Percentiles rank a stretch among this genome's conserved stretches.
Conservation (phyloP, 257 asterid genomes). For the Solanum rostratum region DNA sequence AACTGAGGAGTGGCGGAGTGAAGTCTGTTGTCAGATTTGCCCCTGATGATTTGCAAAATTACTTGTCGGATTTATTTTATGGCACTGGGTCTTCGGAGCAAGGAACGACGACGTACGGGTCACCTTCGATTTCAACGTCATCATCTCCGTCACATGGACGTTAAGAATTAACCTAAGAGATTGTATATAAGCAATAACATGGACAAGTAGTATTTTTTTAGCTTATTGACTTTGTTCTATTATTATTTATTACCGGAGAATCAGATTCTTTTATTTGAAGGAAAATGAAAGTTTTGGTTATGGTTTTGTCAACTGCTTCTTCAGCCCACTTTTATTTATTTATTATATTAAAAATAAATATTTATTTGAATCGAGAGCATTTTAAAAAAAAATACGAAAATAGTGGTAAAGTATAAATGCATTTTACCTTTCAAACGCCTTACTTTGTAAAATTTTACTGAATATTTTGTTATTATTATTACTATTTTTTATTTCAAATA, state of each 20-base stretch:
- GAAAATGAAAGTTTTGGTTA: background rate
- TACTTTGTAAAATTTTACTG: too few relatives aligned
- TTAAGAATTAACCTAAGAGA: conserved; percentile 1
- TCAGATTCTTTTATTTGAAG: background rate
- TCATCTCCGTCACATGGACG: conserved; percentile 16
- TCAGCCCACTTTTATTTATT: too few relatives aligned
- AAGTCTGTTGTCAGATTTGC: conserved; percentile 51
- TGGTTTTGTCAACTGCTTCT: background rate
- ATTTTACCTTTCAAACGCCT: too few relatives aligned
- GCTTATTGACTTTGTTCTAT: too few relatives aligned
- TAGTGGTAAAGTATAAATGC: too few relatives aligned
- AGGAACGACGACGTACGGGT: conserved; percentile 10
- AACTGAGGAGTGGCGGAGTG: conserved; percentile 1
- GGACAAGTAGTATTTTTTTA: too few relatives aligned
- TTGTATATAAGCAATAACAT: background rate
- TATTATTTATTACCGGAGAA: background rate
- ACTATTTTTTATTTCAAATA: too few relatives aligned
- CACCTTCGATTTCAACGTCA: background rate
- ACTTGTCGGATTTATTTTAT: conserved; percentile 51
- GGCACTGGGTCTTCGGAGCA: conserved; percentile 4
- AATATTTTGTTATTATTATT: too few relatives aligned
- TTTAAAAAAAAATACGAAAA: too few relatives aligned
- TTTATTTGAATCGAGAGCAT: too few relatives aligned
- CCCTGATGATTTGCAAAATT: conserved; percentile 71
- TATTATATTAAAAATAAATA: too few relatives aligned